Base-by-base conservation (phyloP, 495 filamentous ascomycete genomes). In the Trichoderma parareesei region DNA sequence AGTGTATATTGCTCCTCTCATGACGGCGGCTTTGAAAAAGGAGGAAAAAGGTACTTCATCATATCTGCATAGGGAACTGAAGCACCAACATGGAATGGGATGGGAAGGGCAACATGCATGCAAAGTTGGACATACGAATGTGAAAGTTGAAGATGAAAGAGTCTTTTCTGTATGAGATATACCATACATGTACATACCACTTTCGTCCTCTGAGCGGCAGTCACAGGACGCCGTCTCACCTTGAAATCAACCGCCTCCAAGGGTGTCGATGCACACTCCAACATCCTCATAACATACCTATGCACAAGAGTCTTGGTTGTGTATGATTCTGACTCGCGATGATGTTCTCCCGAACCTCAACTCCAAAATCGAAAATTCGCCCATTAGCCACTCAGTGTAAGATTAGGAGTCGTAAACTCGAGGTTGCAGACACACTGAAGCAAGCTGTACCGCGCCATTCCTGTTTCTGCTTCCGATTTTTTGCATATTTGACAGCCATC, bases 1-100 rank as follows among this genome's bases (percentile, higher is more conserved):
- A 41, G 72, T 77, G 77, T 77, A 77, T 78, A 79, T 77, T 78
- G 76, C 78, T 80, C 78, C 78, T 74, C 78, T 80, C 78, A 80
- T 69, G 77, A 80, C 63, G 65, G 37, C 53, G 53, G 53, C 7
- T 37, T 57, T 57, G 4, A 11, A 57, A 57, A 55, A 55, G 48
- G 71, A 71, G 71, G 60, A 69, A 68, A 68, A 66, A 69, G 65
- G 64, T 63, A 57, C 66, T 57, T 69, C 13, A 35, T 18, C 7
- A 57, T 35, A 11, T 57, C 11, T 57, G 53, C 53, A 65, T 66
- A 41, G 63, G 65, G 60, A 53, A 61, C n/a, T 71, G n/a, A 64
- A 43, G 20, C 62, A 16, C 49, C 16, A 37, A 6, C 16, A 48
- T 35, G 53, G 18, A 35, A 35, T 35, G 37, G 37, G 18, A 27